Evolutionary conservation across 495 filamentous ascomycete genomes (phyloP), one percentile per base, ranked within the genome.

Genomic region (Tuber umbilicatum): DNA sequence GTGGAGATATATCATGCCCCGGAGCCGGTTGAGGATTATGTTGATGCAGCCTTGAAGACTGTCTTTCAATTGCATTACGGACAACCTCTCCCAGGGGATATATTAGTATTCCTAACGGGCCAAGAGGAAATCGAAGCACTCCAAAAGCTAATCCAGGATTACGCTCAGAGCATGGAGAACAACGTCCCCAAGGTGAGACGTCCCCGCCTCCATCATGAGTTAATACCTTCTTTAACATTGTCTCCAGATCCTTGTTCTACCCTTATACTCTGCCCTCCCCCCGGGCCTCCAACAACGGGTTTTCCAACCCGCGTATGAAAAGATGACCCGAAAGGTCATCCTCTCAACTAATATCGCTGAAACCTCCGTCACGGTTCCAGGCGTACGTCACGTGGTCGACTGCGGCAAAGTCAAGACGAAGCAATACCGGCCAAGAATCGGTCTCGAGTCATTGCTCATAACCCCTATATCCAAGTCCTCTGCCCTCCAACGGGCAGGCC

Each of bases 301-400:
- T 38, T 99, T 99, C 81, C 86, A 89, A 38, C 92, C 91, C 9
- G 86, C 93, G 40, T 91, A 92, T 2, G 87, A 89, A 16, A 86
- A 86, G 31, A 86, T 85, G 68, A 97, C 91, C 0, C 88, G 96
- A 55, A 99, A 98, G 79, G 84, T 99, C 12, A 93, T 99, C 17
- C 86, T 99, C 4, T 89, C 94, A 0, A 99, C 96, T 21, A 99
- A 99, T 83, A 97, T 99, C 77, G 96, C 96, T 37, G 96, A 99
- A 81, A 98, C 96, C 0, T 99, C 96, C 1, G 91, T 99, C 72
- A 99, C 96, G 0, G 94, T 99, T 0, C 90, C 94, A 12, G 96
- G 96, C 2, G 93, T 99, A 5, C 89, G 93, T 3, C 93, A 89
- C 80, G 96, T 99, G 41, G 86, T 99, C 41, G 96, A 99, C 82